Evolutionary conservation across 306 rosid species (phyloP).

Genomic region (Glycine tomentella): DNA sequence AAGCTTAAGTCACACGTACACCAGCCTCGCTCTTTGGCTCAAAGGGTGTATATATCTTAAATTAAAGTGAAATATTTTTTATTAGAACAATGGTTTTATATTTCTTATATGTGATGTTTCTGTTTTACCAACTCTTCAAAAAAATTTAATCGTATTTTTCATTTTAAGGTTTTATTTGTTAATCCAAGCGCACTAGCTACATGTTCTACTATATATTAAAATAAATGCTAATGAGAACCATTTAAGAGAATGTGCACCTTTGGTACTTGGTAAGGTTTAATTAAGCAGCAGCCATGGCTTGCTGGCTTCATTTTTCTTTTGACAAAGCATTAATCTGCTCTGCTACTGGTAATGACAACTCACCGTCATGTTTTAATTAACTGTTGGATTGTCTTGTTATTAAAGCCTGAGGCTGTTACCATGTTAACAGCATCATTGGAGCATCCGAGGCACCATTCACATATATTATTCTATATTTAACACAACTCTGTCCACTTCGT

Average conservation of each 20-base stretch:
- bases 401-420: constrained; percentile 52
- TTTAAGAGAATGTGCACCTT: too few relatives aligned
- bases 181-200: not conserved
- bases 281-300: constrained; percentile 29
- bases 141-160: not conserved
- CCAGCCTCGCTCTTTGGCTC: not conserved
- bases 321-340: constrained; percentile 39
- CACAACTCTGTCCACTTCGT: too few relatives aligned
- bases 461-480: not conserved
- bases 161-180: constrained; percentile 8
- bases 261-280: not conserved
- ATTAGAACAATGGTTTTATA: not conserved
- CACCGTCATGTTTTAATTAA: constrained; percentile 47
- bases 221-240: too few relatives aligned
- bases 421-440: constrained; percentile 57
- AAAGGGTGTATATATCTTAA: too few relatives aligned
- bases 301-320: constrained; percentile 20
- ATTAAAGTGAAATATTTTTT: too few relatives aligned
- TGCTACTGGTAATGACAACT: constrained; percentile 26
- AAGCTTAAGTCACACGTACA: not conserved
- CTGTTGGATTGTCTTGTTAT: constrained; percentile 54
- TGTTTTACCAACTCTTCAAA: not conserved
- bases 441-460: constrained; percentile 60
- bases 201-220: too few relatives aligned
- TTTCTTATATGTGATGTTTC: not conserved